Base-by-base conservation (phyloP, 2,329 filamentous ascomycete genomes). In the Sporothrix schenckii region DNA sequence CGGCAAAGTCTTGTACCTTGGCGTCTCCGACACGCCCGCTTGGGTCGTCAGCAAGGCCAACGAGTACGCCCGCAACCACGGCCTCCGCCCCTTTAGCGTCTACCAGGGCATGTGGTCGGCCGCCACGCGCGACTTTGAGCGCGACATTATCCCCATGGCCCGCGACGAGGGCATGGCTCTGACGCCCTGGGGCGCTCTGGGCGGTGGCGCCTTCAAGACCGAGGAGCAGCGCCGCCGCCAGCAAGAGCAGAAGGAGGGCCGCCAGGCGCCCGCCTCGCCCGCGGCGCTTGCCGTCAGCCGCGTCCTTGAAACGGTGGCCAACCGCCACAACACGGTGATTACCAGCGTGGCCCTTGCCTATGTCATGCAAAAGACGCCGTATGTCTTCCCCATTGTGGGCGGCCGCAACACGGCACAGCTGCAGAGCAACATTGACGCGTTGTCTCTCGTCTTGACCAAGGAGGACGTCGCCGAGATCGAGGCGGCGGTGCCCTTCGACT, bases 341-440 rank as follows among this genome's bases (percentile, higher is more conserved):
- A 84, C 82, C 19, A 83, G 81, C 72, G 77, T 86, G 70, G 91
- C 91, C 10, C 79, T 93, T 30, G 91, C 91, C 2, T 93, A 93
- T 76, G 88, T 93, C 16, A 85, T 91, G 83, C 85, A 88, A 73
- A 92, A 93, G 80, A 82, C 88, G 0, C 86, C 89, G 0, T 88
- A 92, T 75, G 88, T 93, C 14, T 92, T 92, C 76, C 91, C 91
- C 0, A 88, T 93, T 53, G 82, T 92, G 4, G 91, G 91, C 13
- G 89, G 89, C 0, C 84, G 90, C 13, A 92, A 88, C 74, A 78
- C 91, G 11, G 87, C 89, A 66, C 90, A 93, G 76, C 80, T 94
- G 53, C 86, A 89, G 76, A 84, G 83, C 70, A 93, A 92, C 75
- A 90, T 93, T 73, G 86, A 89, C 75, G 89, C 89, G 0, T 81